phyloP scores from a whole-genome alignment of 1,139 yeast species.

The Citeromyces siamensis region DNA sequence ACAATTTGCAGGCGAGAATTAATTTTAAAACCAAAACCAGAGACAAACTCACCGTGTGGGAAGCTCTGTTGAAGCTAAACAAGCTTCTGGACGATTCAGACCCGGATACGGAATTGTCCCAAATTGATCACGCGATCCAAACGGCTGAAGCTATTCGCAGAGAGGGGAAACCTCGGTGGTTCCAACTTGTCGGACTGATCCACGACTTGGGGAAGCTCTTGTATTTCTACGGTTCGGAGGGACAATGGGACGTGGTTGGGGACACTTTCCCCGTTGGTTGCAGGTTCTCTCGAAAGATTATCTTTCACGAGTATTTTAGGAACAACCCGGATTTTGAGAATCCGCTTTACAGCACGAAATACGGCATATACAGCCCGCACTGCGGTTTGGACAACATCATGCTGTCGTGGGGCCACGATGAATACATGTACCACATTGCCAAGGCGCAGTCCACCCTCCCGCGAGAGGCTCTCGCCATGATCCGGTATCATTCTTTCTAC shows the following conservation, averaged over 20 bases:
- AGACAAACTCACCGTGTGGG: slow-evolving; percentile 64
- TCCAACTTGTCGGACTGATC: slow-evolving; percentile 59
- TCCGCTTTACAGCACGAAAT: slow-evolving; percentile 54
- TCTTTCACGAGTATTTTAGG: slow-evolving; percentile 47
- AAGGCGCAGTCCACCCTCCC: slow-evolving; percentile 53
- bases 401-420: slow-evolving; percentile 76
- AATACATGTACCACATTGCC: slow-evolving; percentile 65
- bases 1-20: slow-evolving; percentile 58
- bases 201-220: slow-evolving; percentile 62
- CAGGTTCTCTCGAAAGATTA: slow-evolving; percentile 44
- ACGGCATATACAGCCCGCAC: slow-evolving; percentile 50
- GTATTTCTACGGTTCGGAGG: slow-evolving; percentile 58
- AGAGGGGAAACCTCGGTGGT: slow-evolving; percentile 65
- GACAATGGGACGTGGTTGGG: slow-evolving; percentile 80
- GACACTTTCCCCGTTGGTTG: slow-evolving; percentile 74
- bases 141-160: slow-evolving; percentile 65
- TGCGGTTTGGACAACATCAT: slow-evolving; percentile 63
- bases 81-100: slow-evolving; percentile 59
- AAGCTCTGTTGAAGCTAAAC: slow-evolving; percentile 50
- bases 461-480: slow-evolving; percentile 60
- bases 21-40: slow-evolving; percentile 54
- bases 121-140: slow-evolving; percentile 65
- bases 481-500: slow-evolving; percentile 62
- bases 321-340: slow-evolving; percentile 49
- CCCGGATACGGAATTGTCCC: slow-evolving; percentile 66